Evolutionary conservation across 2,329 filamentous ascomycete genomes (phyloP), one percentile per base, ranked within the genome.

Genomic region (Coniella lustricola): DNA sequence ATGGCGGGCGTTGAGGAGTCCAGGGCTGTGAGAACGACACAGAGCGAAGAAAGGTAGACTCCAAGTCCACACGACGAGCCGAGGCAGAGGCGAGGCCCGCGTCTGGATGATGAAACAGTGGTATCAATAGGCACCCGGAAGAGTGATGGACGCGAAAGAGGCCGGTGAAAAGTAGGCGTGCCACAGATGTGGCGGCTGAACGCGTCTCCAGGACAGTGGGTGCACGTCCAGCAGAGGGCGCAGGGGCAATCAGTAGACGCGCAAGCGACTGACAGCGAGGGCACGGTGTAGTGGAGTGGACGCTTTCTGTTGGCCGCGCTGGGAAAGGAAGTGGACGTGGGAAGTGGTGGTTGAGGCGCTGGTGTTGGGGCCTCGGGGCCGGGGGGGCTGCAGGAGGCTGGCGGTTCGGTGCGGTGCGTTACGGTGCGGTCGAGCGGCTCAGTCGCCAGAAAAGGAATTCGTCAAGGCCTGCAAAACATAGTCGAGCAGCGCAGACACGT

Each of bases 401-500:
- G n/a, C n/a, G n/a, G n/a, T n/a, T n/a, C n/a, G n/a, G n/a, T n/a
- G n/a, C n/a, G n/a, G n/a, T n/a, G n/a, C n/a, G n/a, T n/a, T n/a
- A n/a, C n/a, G n/a, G n/a, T n/a, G n/a, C n/a, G n/a, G n/a, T n/a
- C n/a, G n/a, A n/a, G n/a, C n/a, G n/a, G n/a, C n/a, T n/a, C n/a
- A n/a, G n/a, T 42, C 17, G 40, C 29, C 40, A 42, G 17, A 31
- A n/a, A n/a, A n/a, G n/a, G 40, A 25, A 42, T 42, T 42, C 14
- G 29, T 47, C 44, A 40, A 33, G 35, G 20, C n/a, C 36, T 18
- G 44, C 21, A 25, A 29, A 34, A 14, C 44, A 47, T 47, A 40
- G 18, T 36, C 36, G 13, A 29, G 31, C 36, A 18, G 35, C 36
- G n/a, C n/a, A n/a, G n/a, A n/a, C n/a, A n/a, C n/a, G n/a, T n/a